A percentile compares a stretch with the other conserved stretches of the same genome.
phyloP scores from a whole-genome alignment of 208 protist genomes.

The Wallacemonas sp. region DNA sequence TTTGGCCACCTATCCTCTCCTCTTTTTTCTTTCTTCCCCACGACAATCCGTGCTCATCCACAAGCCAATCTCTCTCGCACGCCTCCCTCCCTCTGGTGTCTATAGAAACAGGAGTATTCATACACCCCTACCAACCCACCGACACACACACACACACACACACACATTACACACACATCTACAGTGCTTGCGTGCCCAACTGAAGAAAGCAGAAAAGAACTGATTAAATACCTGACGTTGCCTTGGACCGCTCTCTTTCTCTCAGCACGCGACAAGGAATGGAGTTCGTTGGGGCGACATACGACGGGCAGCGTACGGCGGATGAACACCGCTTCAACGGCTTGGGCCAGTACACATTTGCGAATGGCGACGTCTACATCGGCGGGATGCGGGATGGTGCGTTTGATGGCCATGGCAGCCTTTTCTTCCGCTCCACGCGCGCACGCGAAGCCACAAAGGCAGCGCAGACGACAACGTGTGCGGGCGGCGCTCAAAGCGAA shows the following conservation, averaged over 20 bases:
- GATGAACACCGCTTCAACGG: slow-evolving; percentile 76
- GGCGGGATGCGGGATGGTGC: slow-evolving; percentile 74
- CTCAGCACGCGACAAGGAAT: slow-evolving; percentile 22
- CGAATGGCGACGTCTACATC: slow-evolving; percentile 84
- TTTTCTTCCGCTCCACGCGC: slow-evolving; percentile 54
- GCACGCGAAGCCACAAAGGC: not conserved
- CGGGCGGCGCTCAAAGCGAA: not conserved
- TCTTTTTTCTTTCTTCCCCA: too few relatives aligned
- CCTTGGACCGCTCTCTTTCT: too few relatives aligned
- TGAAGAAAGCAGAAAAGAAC: slow-evolving; percentile 14
- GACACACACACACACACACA: too few relatives aligned
- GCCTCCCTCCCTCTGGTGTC: too few relatives aligned
- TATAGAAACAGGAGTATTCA: too few relatives aligned
- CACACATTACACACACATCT: too few relatives aligned
- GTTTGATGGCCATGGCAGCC: slow-evolving; percentile 80
- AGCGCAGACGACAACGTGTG: too few relatives aligned
- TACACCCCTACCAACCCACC: too few relatives aligned
- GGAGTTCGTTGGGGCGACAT: slow-evolving; percentile 54
- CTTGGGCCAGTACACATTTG: slow-evolving; percentile 72
- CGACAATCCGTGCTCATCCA: too few relatives aligned
- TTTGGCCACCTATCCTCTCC: too few relatives aligned
- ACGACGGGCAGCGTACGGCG: slow-evolving; percentile 51
- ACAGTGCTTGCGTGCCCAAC: not conserved
- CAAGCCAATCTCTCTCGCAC: too few relatives aligned
- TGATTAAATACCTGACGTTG: too few relatives aligned